These are phyloP conservation scores for Phaeomoniella chlamydospora DNA, from an alignment of 2,329 filamentous ascomycete species.

Conservation along the genomic window DNA sequence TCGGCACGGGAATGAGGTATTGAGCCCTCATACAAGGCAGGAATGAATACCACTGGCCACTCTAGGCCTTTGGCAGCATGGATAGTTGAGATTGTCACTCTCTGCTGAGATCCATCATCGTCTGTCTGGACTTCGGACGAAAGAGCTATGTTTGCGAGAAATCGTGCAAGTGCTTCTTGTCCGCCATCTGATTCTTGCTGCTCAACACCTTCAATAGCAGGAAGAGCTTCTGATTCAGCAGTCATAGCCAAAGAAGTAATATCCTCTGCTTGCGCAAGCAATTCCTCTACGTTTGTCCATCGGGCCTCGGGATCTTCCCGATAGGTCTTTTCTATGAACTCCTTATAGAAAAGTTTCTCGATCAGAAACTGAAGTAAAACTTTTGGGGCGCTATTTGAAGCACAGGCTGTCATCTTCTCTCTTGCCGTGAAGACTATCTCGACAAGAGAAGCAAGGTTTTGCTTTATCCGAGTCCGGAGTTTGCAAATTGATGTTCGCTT, in stretches of 20 bases:
- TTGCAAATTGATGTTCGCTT: slow-evolving; percentile 36
- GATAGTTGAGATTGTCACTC: slow-evolving; percentile 88
- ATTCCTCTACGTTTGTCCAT: slow-evolving; percentile 81
- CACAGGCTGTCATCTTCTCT: slow-evolving; percentile 36
- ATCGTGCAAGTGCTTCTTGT: slow-evolving; percentile 57
- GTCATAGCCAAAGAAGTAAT: slow-evolving; percentile 40
- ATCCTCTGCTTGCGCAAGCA: slow-evolving; percentile 66
- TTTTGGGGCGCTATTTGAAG: slow-evolving; percentile 16
- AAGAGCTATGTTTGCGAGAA: slow-evolving; percentile 83
- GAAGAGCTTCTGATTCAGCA: slow-evolving; percentile 38
- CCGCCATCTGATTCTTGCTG: slow-evolving; percentile 38
- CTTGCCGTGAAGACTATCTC: slow-evolving; percentile 43
- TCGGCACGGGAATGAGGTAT: slow-evolving; percentile 82
- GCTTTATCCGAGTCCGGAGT: slow-evolving; percentile 38
- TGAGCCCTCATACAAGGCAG: slow-evolving; percentile 75
- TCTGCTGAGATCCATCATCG: slow-evolving; percentile 32
- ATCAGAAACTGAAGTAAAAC: slow-evolving; percentile 43
- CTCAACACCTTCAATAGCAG: slow-evolving; percentile 56
- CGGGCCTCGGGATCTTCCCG: slow-evolving; percentile 61
- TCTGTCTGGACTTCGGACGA: slow-evolving; percentile 61
- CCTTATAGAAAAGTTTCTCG: slow-evolving; percentile 55
- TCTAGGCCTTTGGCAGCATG: slow-evolving; percentile 92
- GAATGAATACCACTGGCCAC: slow-evolving; percentile 91
- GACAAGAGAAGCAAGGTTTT: slow-evolving; percentile 43
- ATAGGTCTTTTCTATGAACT: slow-evolving; percentile 58